Conservation (phyloP, 441 rosid genomes). For the Flueggea neowawraea region DNA sequence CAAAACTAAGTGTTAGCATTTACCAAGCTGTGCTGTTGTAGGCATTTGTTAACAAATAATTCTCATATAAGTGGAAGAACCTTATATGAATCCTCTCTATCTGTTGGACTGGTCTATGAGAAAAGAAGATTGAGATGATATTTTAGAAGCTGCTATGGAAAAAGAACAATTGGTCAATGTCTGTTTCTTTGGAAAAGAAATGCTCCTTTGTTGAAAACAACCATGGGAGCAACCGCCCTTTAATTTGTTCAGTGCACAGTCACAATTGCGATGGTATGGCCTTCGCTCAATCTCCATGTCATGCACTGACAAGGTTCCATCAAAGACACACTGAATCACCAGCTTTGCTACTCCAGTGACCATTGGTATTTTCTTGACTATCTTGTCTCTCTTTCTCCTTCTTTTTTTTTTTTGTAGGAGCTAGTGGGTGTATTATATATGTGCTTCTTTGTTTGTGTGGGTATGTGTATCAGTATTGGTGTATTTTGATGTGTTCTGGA, state of each 20-base stretch:
- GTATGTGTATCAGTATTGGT: too few species aligned
- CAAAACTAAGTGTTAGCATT: too few species aligned
- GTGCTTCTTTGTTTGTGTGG: too few species aligned
- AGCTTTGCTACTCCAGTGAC: conserved; percentile 21
- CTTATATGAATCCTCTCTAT: too few species aligned
- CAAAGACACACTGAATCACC: conserved; percentile 14
- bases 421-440: too few species aligned
- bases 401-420: too few species aligned
- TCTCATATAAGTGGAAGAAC: too few species aligned
- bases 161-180: conserved; percentile 4
- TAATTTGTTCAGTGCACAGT: conserved; percentile 32
- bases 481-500: too few species aligned
- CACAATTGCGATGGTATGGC: conserved; percentile 31
- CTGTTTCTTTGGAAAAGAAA: conserved; percentile 29
- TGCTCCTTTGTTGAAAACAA: conserved; percentile 1
- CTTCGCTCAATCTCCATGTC: conserved; percentile 16
- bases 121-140: conserved; percentile 14
- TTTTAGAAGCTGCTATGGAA: conserved; percentile 13
- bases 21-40: too few species aligned
- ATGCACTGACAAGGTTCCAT: conserved; percentile 14
- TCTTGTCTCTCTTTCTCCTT: not conserved
- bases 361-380: not conserved
- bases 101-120: too few species aligned
- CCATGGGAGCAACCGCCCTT: conserved; percentile 11
- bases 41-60: too few species aligned